These are phyloP conservation scores for Kwoniella europaea DNA, from an alignment of 768 basidiomycete genomes.

Conservation along the genomic window DNA sequence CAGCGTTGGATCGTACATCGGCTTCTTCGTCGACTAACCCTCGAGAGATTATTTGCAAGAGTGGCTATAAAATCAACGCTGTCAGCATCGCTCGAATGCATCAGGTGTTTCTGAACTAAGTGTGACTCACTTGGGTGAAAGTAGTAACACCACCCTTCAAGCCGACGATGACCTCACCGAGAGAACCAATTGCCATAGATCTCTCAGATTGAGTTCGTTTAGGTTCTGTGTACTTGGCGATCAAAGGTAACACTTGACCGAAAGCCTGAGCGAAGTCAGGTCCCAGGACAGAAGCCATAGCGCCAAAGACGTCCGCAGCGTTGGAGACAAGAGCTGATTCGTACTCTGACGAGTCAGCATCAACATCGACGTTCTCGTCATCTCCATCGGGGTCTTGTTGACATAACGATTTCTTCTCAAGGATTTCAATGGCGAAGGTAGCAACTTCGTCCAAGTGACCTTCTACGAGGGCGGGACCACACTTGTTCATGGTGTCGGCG, in stretches of 20 bases:
- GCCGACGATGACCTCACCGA: constrained; percentile 93
- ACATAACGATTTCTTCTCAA: constrained; percentile 93
- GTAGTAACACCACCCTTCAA: constrained; percentile 85
- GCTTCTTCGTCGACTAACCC: constrained; percentile 81
- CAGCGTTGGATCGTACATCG: constrained; percentile 96
- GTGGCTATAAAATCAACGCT: constrained; percentile 54
- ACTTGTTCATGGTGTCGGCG: constrained; percentile 86
- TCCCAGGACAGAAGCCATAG: constrained; percentile 84
- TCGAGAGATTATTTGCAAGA: constrained; percentile 81
- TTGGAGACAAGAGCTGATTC: constrained; percentile 93
- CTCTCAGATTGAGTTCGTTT: constrained; percentile 86
- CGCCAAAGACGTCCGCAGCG: constrained; percentile 89
- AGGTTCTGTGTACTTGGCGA: constrained; percentile 88
- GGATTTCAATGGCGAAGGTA: constrained; percentile 77
- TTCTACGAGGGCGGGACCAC: constrained; percentile 85
- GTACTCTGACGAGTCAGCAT: constrained; percentile 76
- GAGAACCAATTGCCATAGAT: constrained; percentile 87
- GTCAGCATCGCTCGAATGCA: background rate
- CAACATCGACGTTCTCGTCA: constrained; percentile 73
- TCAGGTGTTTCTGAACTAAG: background rate
- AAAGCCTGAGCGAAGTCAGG: constrained; percentile 82
- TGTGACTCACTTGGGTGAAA: constrained; percentile 66
- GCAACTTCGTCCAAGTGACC: constrained; percentile 76
- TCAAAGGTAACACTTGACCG: constrained; percentile 81
- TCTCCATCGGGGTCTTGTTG: constrained; percentile 96